Base-by-base conservation (phyloP, 1,284 basidiomycete genomes). In the Melampsora larici-populina region DNA sequence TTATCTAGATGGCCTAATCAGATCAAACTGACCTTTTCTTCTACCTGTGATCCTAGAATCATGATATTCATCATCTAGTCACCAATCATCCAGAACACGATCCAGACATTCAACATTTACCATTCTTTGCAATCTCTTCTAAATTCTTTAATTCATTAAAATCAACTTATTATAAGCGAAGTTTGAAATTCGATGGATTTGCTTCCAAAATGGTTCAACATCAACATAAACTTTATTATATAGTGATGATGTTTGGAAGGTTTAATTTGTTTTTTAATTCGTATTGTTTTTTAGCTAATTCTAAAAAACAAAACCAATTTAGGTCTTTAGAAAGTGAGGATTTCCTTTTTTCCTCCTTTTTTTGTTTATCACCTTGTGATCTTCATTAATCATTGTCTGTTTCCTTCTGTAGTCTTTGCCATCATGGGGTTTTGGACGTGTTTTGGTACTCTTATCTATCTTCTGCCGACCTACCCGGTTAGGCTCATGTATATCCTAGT, bases 11-110 rank as follows among this genome's bases (percentile, higher is more conserved):
- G 9, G 36, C 9, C 36, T 3, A 36, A 26, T 43, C 1, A n/a
- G 17, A 71, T 48, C n/a, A 24, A 6, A 36, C 17, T 70, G 58
- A 55, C 48, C 17, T 79, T 70, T 79, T 65, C n/a, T 79, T 78
- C 66, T 79, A 79, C 29, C 63, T 8, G 78, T 63, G 60, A 76
- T 49, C 40, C 13, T 79, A 94, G 92, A 98, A 97, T 83, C 96
- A 99, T 84, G 97, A 99, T 82, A 89, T 97, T 69, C 96, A 99
- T 86, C 96, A 99, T 86, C 87, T 98, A 70, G 93, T 98, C 77
- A 93, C 96, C 46, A 99, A 99, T 82, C 94, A 98, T 82, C 94
- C 94, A 3, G 92, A 96, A 78, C 97, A 99, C 89, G 95, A 89
- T 83, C 83, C 83, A 11, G 95, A 94, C 82, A 95, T 95, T 80